Conservation (phyloP, 2,329 filamentous ascomycete genomes). For the Nothopassalora personata region DNA sequence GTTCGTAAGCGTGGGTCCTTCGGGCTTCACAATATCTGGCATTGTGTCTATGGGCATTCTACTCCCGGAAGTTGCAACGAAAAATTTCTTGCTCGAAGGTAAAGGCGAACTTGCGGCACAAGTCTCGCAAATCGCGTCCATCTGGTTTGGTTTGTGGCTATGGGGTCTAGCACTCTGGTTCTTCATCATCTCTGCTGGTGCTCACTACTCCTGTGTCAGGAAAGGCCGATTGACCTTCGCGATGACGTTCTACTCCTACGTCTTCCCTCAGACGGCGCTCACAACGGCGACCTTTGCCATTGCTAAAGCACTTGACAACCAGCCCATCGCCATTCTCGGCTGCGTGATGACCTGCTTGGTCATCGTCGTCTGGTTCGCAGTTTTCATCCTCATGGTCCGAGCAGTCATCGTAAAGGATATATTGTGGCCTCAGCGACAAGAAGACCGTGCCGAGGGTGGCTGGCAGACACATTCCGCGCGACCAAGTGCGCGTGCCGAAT, state of each 20-base stretch:
- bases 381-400: constrained; percentile 65
- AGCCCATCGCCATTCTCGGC: constrained; percentile 60
- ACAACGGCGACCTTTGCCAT: constrained; percentile 66
- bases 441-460: constrained; percentile 58
- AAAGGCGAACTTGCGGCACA: constrained; percentile 49
- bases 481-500: neutral
- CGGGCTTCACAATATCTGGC: constrained; percentile 61
- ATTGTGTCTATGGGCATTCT: constrained; percentile 54
- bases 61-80: constrained; percentile 45
- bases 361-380: constrained; percentile 61
- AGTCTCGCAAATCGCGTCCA: constrained; percentile 51
- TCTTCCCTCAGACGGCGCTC: constrained; percentile 66
- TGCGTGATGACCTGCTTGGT: constrained; percentile 62
- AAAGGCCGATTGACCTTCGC: constrained; percentile 64
- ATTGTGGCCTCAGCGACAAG: constrained; percentile 70
- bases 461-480: constrained; percentile 35
- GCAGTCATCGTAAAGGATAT: constrained; percentile 63
- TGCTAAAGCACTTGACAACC: constrained; percentile 46
- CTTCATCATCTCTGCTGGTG: constrained; percentile 73
- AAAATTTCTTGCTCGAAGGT: constrained; percentile 51
- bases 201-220: constrained; percentile 62
- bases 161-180: constrained; percentile 83
- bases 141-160: constrained; percentile 69
- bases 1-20: constrained; percentile 78
- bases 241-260: constrained; percentile 81